Evolutionary conservation across 345 rosid genomes (phyloP).

Genomic region (Corchorus olitorius): DNA sequence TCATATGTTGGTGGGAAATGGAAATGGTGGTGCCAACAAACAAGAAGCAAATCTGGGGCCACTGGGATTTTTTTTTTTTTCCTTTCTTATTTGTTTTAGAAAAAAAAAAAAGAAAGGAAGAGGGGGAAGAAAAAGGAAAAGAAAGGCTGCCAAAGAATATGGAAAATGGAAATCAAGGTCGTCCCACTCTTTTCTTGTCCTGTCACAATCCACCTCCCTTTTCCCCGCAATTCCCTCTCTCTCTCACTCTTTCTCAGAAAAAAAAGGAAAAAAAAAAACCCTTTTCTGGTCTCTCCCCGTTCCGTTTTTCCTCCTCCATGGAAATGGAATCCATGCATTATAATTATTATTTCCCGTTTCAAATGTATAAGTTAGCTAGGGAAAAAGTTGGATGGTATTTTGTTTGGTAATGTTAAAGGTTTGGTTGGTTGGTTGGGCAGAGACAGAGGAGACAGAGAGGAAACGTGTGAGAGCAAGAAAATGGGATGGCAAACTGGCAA

Average conservation of each 20-base stretch:
- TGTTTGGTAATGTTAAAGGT: background rate
- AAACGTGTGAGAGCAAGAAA: conserved; percentile 16
- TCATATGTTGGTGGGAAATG: background rate
- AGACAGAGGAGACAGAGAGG: conserved; percentile 7
- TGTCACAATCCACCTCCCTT: conserved; percentile 40
- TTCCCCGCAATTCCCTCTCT: conserved; percentile 41
- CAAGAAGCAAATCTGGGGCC: conserved; percentile 29
- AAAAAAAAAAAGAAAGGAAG: background rate
- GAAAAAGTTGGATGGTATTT: too few relatives aligned
- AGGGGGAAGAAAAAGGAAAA: background rate
- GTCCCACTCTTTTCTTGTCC: conserved; percentile 34
- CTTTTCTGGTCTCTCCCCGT: background rate
- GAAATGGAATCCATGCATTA: background rate
- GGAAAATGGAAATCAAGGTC: conserved; percentile 38
- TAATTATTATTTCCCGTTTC: background rate
- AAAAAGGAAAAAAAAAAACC: background rate
- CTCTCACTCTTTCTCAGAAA: background rate
- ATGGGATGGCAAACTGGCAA: conserved; percentile 6
- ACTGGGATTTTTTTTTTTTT: background rate
- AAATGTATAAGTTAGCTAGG: background rate
- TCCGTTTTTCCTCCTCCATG: conserved; percentile 15
- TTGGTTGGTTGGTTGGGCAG: background rate
- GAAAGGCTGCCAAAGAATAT: conserved; percentile 44
- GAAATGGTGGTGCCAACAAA: background rate
- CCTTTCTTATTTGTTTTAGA: background rate